Percentiles rank a stretch among this genome's conserved stretches.
Conservation (phyloP, 2,329 filamentous ascomycete genomes). For the Cordyceps pruinosa region DNA sequence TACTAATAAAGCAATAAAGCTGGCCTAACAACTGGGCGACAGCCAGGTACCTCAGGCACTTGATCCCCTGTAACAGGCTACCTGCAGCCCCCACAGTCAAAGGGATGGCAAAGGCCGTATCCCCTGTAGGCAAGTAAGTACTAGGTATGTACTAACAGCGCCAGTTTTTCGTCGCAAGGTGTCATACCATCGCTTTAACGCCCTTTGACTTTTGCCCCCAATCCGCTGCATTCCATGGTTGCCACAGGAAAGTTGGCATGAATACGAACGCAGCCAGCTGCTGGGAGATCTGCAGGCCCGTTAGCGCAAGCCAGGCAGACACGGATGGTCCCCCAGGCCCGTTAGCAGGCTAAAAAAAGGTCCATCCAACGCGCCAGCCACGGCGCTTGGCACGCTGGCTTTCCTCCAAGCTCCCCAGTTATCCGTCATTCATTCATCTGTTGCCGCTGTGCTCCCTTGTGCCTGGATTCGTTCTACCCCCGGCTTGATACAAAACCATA, state of each 20-base stretch:
- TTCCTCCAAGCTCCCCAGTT: background rate
- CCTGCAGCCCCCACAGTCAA: too few species aligned
- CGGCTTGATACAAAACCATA: background rate
- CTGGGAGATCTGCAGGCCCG: conserved; percentile 5
- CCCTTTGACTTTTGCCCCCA: background rate
- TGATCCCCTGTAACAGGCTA: too few species aligned
- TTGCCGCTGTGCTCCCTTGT: background rate
- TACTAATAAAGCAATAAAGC: too few species aligned
- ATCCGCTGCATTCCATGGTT: background rate
- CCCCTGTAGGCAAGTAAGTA: too few species aligned
- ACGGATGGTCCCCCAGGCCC: background rate
- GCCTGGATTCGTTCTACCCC: background rate
- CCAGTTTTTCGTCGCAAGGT: too few species aligned
- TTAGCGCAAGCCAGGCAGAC: too few species aligned
- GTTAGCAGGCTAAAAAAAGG: conserved; percentile 2
- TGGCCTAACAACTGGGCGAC: too few species aligned
- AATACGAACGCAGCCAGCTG: conserved; percentile 4
- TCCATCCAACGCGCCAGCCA: conserved; percentile 1
- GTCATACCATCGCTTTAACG: too few species aligned
- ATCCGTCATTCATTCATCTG: background rate
- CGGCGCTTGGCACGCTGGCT: background rate
- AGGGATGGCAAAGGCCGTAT: too few species aligned
- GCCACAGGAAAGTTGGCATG: background rate
- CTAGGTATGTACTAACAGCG: too few species aligned
- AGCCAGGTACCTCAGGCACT: too few species aligned